Base-by-base conservation (phyloP, 1,284 basidiomycete genomes). In the Chiua sp. region DNA sequence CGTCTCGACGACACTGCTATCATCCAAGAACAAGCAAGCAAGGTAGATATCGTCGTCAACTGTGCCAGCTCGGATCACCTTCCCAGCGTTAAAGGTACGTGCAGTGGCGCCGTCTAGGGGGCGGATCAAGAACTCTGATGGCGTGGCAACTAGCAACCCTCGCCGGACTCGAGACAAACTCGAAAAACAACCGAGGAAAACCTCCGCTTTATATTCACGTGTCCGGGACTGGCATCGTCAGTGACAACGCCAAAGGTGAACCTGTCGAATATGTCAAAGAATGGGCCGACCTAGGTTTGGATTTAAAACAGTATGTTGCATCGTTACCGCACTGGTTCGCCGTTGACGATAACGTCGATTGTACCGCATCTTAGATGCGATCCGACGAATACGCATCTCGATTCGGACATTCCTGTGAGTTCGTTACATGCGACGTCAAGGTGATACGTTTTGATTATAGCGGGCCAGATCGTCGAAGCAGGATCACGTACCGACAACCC, bases 161-260 rank as follows among this genome's bases (percentile, higher is more conserved):
- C 2, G 65, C 67, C 3, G 77, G 78, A 7, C 68, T 80, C 18
- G 72, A 78, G 60, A 75, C 66, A 22, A 71, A 72, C 56, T 78
- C 78, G n/a, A 72, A 67, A 20, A 63, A 57, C 37, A 64, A 69
- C n/a, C 70, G 76, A 2, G 75, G 72, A 22, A 74, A 73, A 23
- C 76, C 79, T 2, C 80, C 78, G 0, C 56, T 80, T 18, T 80
- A 79, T 55, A 71, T 81, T 51, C 79, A 81, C 42, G 65, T 78
- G 26, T 81, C 80, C 2, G 79, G 79, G 2, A 65, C 67, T 23
- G 79, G 77, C 16, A 74, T 81, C 47, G 49, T 75, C 37, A 75
- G 74, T 52, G 77, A 81, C 65, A 77, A 77, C 59, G 72, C 72
- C 12, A 73, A 71, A 44, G 79, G 78, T 20, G 78, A 78, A 60